Evolutionary conservation across 2,329 filamentous ascomycete genomes (phyloP).

Genomic region (Paraconiothyrium sp.): DNA sequence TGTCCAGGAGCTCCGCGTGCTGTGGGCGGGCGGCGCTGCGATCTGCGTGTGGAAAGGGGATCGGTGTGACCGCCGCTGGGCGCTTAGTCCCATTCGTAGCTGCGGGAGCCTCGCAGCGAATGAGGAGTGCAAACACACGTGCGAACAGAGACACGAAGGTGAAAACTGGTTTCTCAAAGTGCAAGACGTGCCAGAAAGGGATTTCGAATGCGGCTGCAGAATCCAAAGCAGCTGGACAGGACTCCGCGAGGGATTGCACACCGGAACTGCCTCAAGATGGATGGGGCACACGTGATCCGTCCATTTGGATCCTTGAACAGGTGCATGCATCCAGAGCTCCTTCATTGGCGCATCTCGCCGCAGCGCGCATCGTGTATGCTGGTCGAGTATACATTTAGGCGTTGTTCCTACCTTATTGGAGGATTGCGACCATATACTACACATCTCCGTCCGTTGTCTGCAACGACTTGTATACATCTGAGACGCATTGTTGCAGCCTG

Average conservation of each 20-base stretch:
- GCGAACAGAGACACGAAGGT: constrained; percentile 18
- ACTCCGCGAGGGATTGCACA: constrained; percentile 8
- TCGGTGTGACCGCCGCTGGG: constrained; percentile 42
- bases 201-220: constrained; percentile 22
- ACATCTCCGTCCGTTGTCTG: not conserved
- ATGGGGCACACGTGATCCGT: constrained; percentile 19
- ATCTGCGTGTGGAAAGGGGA: constrained; percentile 35
- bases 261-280: constrained; percentile 8
- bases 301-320: not conserved
- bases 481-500: not conserved
- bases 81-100: constrained; percentile 46
- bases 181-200: constrained; percentile 30
- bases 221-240: constrained; percentile 13
- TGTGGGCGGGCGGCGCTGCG: constrained; percentile 41
- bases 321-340: not conserved
- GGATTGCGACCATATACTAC: not conserved
- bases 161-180: constrained; percentile 16
- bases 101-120: constrained; percentile 38
- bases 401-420: not conserved
- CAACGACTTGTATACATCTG: not conserved
- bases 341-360: constrained; percentile 6
- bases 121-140: constrained; percentile 32
- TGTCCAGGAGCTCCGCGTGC: constrained; percentile 35
- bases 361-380: constrained; percentile 5
- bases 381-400: not conserved